Evolutionary conservation across 768 basidiomycete genomes (phyloP), one percentile per base, ranked within the genome.

Genomic region (Suillus fuscotomentosus): DNA sequence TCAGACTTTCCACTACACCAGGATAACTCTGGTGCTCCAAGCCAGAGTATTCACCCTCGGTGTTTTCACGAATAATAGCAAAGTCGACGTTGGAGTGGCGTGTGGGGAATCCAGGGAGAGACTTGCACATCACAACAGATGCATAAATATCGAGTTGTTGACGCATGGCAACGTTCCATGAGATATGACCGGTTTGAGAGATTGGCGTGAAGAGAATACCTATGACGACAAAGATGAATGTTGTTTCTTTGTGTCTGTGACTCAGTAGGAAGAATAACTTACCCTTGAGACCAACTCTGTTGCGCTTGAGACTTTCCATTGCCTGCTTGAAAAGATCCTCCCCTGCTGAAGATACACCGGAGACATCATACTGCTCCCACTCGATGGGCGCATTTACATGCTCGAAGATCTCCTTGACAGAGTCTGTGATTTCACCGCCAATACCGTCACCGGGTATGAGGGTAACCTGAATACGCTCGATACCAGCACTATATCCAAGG

Each of bases 141-240:
- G 97, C 97, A 78, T 98, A 99, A 70, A 99, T 99, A 78, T 99
- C 97, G 68, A 99, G 91, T 75, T 97, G 93, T 76, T 99, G 97
- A 69, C 97, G 92, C 95, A 99, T 99, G 67, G 97, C 97, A 65
- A 99, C 97, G 76, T 99, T 99, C 97, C 97, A 99, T 65, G 97
- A 99, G 68, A 97, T 95, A 79, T 99, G 97, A 3, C 95, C 96
- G 22, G 89, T 88, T 78, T 93, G 91, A 61, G 97, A 98, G 70
- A 97, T 94, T 69, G 96, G 97, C 51, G 97, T 99, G 83, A 96
- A 98, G 69, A 99, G 91, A 72, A 99, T 99, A 70, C 97, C 97
- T 99, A 66, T 53, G 42, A 15, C 34, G 36, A 34, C 34, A 43
- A 42, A 27, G 27, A 5, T 42, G 6, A 42, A 65, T 62, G 53